Conservation (phyloP, 2,329 filamentous ascomycete genomes). For the Cordyceps cicadae region DNA sequence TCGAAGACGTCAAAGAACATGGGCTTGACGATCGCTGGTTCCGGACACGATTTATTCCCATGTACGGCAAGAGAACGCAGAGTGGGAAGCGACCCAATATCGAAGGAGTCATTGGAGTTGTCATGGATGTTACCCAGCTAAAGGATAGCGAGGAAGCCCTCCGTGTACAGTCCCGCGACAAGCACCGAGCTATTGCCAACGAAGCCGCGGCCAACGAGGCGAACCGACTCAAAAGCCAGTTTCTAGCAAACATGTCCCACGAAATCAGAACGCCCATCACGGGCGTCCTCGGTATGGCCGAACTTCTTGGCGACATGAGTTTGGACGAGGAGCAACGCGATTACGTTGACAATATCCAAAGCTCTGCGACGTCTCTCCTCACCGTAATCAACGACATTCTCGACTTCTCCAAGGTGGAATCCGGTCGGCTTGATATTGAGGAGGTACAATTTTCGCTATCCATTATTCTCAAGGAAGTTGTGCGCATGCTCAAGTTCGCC, state of each 20-base stretch:
- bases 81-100: slow-evolving; percentile 42
- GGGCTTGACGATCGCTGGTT: slow-evolving; percentile 57
- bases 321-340: slow-evolving; percentile 64
- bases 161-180: slow-evolving; percentile 58
- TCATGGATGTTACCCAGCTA: slow-evolving; percentile 70
- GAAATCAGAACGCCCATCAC: slow-evolving; percentile 73
- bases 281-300: slow-evolving; percentile 72
- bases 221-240: slow-evolving; percentile 70
- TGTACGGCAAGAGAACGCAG: slow-evolving; percentile 47
- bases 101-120: slow-evolving; percentile 69
- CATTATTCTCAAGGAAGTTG: slow-evolving; percentile 67
- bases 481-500: slow-evolving; percentile 80
- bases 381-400: slow-evolving; percentile 89
- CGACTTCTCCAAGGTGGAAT: slow-evolving; percentile 82
- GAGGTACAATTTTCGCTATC: slow-evolving; percentile 72
- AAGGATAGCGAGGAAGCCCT: slow-evolving; percentile 57
- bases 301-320: slow-evolving; percentile 60
- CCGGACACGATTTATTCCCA: slow-evolving; percentile 61
- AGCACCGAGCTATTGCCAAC: slow-evolving; percentile 61
- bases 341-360: slow-evolving; percentile 68
- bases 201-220: slow-evolving; percentile 74
- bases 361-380: slow-evolving; percentile 70
- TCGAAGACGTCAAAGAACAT: slow-evolving; percentile 58
- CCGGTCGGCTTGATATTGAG: slow-evolving; percentile 67
- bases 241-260: slow-evolving; percentile 75